Conservation (phyloP, 2,329 filamentous ascomycete genomes). For the Colletotrichum sp. region DNA sequence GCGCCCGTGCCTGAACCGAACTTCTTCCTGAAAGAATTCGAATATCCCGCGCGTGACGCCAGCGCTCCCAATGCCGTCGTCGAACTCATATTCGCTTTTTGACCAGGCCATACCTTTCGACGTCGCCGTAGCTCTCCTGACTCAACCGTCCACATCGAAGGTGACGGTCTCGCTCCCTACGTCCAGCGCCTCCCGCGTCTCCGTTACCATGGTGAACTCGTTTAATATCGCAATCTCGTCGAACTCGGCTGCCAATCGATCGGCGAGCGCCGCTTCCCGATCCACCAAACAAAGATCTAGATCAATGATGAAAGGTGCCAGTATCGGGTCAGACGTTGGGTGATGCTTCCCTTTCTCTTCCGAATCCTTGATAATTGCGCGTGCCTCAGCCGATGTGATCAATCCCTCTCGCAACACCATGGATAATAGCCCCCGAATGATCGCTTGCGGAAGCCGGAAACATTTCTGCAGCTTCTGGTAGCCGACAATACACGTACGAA, state of each 20-base stretch:
- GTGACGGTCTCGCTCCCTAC: not conserved
- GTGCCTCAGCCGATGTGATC: not conserved
- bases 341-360: slow-evolving; percentile 2
- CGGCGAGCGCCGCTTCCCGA: not conserved
- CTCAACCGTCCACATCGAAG: not conserved
- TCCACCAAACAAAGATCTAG: not conserved
- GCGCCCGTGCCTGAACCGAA: not conserved
- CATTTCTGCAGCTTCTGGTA: not conserved
- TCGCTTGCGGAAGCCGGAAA: not conserved
- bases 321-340: not conserved
- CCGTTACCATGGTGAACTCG: not conserved
- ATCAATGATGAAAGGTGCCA: not conserved
- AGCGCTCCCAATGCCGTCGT: not conserved
- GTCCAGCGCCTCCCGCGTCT: not conserved
- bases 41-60: not conserved
- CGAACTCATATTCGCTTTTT: not conserved
- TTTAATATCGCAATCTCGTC: slow-evolving; percentile 9
- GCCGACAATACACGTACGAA: not conserved
- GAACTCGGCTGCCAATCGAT: not conserved
- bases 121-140: not conserved
- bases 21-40: not conserved
- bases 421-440: not conserved
- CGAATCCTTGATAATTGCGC: not conserved
- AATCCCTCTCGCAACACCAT: not conserved
- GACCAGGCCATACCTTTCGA: not conserved